Evolutionary conservation across 2,329 filamentous ascomycete species (phyloP), one percentile per base, ranked within the genome.

Genomic region (Epichloe gansuensis): DNA sequence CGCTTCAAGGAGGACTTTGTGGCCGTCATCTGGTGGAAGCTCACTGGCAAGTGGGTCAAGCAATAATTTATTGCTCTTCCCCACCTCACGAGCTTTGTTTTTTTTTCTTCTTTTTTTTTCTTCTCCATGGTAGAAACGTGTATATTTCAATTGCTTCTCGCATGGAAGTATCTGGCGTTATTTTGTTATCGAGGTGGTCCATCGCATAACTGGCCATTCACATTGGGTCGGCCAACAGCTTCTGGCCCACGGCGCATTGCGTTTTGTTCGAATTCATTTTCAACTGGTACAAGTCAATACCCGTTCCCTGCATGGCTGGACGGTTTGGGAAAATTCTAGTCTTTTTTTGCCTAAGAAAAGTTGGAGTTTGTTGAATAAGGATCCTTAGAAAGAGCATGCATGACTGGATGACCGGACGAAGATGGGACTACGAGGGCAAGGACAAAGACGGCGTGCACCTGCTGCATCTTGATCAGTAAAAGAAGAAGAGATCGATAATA

Each of bases 1-100:
- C 72, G 71, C 27, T 84, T 84, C 69, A 84, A 84, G 73, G 81
- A 84, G 64, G 81, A 84, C 56, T 63, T 83, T 17, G 61, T 84
- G 15, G 78, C 79, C 34, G 70, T 76, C 45, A 66, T 80, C 53
- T 83, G 80, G 78, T 79, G 72, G 64, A 82, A 83, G 67, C 61
- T 84, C 45, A 84, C 80, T 0, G 81, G 81, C 34, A 70, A 78
- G 55, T 75, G 74, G 62, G 75, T 81, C 62, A 80, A 78, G 69
- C 67, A 81, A 47, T 80, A 45, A 55, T 35, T 21, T 2, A 23
- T 13, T 25, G 2, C 15, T 38, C 41, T 21, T 21, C 23, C 23
- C 13, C 8, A 12, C 21, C n/a, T 5, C 8, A 15, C 9, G 9
- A 43, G 8, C 39, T 36, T 39, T 31, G 17, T 21, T 44, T 6